Percentiles rank a stretch among this genome's conserved stretches.
Conservation (phyloP, 1,139 yeast species). For the Debaryomyces fabryi region DNA sequence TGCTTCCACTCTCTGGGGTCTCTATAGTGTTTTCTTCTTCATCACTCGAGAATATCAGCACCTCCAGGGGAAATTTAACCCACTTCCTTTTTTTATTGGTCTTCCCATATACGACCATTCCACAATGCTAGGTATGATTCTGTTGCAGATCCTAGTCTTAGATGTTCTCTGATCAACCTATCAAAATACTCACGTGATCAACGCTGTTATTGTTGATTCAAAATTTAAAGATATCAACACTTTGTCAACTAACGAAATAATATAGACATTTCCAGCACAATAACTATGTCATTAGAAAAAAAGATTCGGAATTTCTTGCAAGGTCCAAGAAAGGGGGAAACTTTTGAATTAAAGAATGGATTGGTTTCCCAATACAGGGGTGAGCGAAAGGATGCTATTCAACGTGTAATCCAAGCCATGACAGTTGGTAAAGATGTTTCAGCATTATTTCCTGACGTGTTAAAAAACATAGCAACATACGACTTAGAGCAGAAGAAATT, state of each 20-base stretch:
- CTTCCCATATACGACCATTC: constrained; percentile 12
- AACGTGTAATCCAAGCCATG: constrained; percentile 97
- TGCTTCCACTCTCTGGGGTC: not conserved
- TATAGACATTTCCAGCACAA: constrained; percentile 1
- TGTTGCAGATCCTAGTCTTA: not conserved
- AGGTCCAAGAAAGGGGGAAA: constrained; percentile 67
- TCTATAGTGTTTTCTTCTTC: constrained; percentile 10
- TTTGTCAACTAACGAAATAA: not conserved
- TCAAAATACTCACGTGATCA: not conserved
- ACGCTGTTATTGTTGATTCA: not conserved
- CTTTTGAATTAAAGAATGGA: constrained; percentile 85
- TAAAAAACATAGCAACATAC: constrained; percentile 95
- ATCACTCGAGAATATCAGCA: constrained; percentile 12
- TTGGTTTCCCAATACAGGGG: constrained; percentile 93
- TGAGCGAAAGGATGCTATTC: constrained; percentile 95
- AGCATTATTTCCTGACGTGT: constrained; percentile 89
- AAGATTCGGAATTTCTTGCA: constrained; percentile 47
- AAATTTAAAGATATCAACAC: constrained; percentile 1
- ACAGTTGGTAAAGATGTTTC: constrained; percentile 98
- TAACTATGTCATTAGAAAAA: constrained; percentile 43
- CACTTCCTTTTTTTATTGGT: not conserved
- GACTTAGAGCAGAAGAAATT: constrained; percentile 96
- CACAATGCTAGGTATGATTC: not conserved
- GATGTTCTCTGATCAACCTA: not conserved
- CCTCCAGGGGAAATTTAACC: not conserved